phyloP scores from a whole-genome alignment of 2,329 filamentous ascomycete species.

The Coniochaeta sp. region DNA sequence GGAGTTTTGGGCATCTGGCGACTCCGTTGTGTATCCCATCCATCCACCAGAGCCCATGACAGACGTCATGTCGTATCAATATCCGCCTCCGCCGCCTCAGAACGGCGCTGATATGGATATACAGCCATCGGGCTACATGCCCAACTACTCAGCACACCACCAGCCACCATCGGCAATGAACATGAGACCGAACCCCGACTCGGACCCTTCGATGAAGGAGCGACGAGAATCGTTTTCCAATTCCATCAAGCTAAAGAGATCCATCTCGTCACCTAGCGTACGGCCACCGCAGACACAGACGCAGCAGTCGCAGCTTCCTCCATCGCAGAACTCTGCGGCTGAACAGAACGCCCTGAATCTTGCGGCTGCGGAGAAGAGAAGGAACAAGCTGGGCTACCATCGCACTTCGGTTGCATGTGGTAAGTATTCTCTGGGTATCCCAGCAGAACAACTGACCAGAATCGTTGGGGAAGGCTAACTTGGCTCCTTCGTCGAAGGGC shows the following conservation, averaged over 20 bases:
- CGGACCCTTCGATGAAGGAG: constrained; percentile 24
- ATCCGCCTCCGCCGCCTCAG: constrained; percentile 33
- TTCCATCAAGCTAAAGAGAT: constrained; percentile 36
- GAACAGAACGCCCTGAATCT: constrained; percentile 26
- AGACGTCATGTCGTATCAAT: constrained; percentile 43
- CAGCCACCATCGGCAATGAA: constrained; percentile 22
- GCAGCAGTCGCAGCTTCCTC: constrained; percentile 17
- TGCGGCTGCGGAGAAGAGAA: constrained; percentile 43
- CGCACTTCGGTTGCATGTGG: constrained; percentile 91
- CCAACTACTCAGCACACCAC: constrained; percentile 17
- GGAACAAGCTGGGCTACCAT: constrained; percentile 94
- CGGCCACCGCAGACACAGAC: constrained; percentile 29
- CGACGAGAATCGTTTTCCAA: constrained; percentile 29
- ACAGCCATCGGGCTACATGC: constrained; percentile 29
- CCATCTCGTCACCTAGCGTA: constrained; percentile 42
- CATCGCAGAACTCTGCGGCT: constrained; percentile 16
- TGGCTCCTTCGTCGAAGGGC: constrained; percentile 47
- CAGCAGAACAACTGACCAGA: not conserved
- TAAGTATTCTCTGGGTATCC: constrained; percentile 45
- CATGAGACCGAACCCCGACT: constrained; percentile 21
- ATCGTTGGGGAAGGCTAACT: not conserved
- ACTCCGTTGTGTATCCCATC: constrained; percentile 19
- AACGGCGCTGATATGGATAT: constrained; percentile 33
- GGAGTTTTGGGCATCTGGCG: constrained; percentile 21
- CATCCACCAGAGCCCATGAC: constrained; percentile 25